Conservation (phyloP, 2,329 filamentous ascomycete species). For the Sporothrix schenckii region DNA sequence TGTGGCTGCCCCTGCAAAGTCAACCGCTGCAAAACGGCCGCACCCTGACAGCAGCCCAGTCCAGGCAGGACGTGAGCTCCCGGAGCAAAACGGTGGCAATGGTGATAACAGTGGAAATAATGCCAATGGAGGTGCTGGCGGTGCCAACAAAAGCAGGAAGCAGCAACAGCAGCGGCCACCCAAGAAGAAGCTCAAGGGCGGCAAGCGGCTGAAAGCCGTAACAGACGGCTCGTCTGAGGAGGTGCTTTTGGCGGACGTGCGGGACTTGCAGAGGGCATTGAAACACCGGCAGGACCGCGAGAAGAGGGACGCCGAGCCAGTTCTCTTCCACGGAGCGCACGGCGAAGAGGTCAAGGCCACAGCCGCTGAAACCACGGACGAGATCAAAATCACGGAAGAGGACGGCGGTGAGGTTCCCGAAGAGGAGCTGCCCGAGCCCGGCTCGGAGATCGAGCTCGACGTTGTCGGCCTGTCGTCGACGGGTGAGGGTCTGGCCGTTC, state of each 20-base stretch:
- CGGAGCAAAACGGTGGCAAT: slow-evolving; percentile 29
- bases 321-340: slow-evolving; percentile 31
- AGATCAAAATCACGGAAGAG: slow-evolving; percentile 30
- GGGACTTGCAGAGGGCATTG: slow-evolving; percentile 55
- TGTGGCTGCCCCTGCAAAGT: neutral
- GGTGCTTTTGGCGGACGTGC: slow-evolving; percentile 66
- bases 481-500: slow-evolving; percentile 82
- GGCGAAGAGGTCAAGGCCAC: slow-evolving; percentile 25
- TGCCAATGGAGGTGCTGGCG: neutral
- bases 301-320: slow-evolving; percentile 37
- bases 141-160: slow-evolving; percentile 6
- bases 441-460: slow-evolving; percentile 79
- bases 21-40: slow-evolving; percentile 29
- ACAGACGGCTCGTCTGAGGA: slow-evolving; percentile 67
- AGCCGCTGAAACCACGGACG: slow-evolving; percentile 11
- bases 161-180: slow-evolving; percentile 33
- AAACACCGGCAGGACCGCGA: slow-evolving; percentile 40
- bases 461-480: slow-evolving; percentile 84
- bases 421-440: slow-evolving; percentile 61
- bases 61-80: neutral
- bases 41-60: slow-evolving; percentile 29
- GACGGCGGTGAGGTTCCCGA: slow-evolving; percentile 34
- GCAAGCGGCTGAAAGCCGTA: slow-evolving; percentile 57
- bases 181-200: slow-evolving; percentile 59
- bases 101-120: slow-evolving; percentile 24